These are phyloP conservation scores for Rhizopogon vulgaris DNA, from an alignment of 768 basidiomycete species.

Conservation along the genomic window DNA sequence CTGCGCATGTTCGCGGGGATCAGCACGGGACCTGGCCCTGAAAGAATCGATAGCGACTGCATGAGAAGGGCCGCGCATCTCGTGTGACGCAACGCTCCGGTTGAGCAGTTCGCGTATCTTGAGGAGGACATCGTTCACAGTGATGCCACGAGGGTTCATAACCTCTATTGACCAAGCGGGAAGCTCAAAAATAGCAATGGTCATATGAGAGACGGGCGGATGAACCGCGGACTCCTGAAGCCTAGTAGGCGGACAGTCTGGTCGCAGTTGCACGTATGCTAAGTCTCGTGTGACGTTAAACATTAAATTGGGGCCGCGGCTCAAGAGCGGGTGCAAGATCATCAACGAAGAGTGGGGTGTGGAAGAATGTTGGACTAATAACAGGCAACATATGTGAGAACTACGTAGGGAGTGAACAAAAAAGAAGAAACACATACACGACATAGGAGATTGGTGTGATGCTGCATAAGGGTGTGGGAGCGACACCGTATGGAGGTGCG, in stretches of 20 bases:
- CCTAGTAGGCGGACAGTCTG: constrained; percentile 10
- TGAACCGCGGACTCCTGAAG: constrained; percentile 19
- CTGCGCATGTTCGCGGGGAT: constrained; percentile 30
- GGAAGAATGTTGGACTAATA: constrained; percentile 6
- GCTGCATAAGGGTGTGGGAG: constrained; percentile 27
- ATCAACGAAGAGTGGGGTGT: constrained; percentile 7
- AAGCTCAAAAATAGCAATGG: constrained; percentile 16
- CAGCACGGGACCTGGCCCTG: constrained; percentile 21
- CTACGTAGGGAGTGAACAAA: not conserved
- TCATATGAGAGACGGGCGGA: constrained; percentile 12
- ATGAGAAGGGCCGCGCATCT: constrained; percentile 7
- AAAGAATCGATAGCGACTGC: constrained; percentile 25
- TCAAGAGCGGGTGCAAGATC: constrained; percentile 21
- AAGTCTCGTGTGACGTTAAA: constrained; percentile 24
- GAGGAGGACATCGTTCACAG: constrained; percentile 22
- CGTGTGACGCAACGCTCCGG: constrained; percentile 17
- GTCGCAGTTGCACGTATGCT: constrained; percentile 15
- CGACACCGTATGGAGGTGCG: constrained; percentile 21
- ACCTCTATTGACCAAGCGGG: constrained; percentile 26
- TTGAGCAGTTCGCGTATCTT: constrained; percentile 21
- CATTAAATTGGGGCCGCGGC: constrained; percentile 10
- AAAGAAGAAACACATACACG: constrained; percentile 12
- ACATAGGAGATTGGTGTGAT: constrained; percentile 12
- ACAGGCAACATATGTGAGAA: not conserved
- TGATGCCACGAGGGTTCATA: constrained; percentile 20